These are phyloP conservation scores for Saturnispora kantuleensis DNA, from an alignment of 805 yeast genomes.

Conservation along the genomic window DNA sequence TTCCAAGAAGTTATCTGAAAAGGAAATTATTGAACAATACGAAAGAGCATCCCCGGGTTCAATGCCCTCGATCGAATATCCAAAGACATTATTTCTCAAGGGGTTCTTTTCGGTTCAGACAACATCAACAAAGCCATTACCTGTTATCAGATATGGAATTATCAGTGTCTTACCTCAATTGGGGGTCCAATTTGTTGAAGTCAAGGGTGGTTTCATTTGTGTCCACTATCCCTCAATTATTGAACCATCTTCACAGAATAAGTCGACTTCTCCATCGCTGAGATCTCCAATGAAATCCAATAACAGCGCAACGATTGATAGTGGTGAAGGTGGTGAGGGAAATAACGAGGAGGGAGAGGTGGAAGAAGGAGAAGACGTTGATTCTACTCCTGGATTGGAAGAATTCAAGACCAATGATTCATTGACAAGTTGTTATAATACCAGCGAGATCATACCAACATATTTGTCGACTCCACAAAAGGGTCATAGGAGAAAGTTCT, in stretches of 20 bases:
- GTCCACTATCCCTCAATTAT: conserved; percentile 48
- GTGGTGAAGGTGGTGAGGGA: conserved; percentile 12
- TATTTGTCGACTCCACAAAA: conserved; percentile 25
- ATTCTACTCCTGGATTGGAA: not conserved
- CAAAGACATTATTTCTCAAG: conserved; percentile 80
- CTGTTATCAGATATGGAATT: conserved; percentile 77
- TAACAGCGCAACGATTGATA: not conserved
- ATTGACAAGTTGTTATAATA: conserved; percentile 19
- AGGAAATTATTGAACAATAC: conserved; percentile 33
- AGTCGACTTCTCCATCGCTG: conserved; percentile 8
- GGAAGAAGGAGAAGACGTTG: not conserved
- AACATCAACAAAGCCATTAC: conserved; percentile 85
- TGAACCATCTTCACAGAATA: conserved; percentile 8
- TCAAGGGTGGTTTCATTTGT: conserved; percentile 89
- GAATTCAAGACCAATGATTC: conserved; percentile 9
- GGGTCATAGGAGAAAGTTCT: conserved; percentile 52
- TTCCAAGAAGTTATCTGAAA: conserved; percentile 31
- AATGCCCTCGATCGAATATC: conserved; percentile 92
- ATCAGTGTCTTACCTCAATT: conserved; percentile 65
- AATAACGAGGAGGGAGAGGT: conserved; percentile 7
- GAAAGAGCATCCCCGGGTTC: conserved; percentile 58
- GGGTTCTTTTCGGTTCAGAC: conserved; percentile 94
- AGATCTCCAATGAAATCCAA: conserved; percentile 6
- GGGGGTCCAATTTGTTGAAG: conserved; percentile 78
- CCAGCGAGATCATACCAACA: conserved; percentile 6